A percentile compares a stretch with the other conserved stretches of the same genome.
Evolutionary conservation across 2,329 filamentous ascomycete species (phyloP).

Genomic region (Trichoderma cornu-damae): DNA sequence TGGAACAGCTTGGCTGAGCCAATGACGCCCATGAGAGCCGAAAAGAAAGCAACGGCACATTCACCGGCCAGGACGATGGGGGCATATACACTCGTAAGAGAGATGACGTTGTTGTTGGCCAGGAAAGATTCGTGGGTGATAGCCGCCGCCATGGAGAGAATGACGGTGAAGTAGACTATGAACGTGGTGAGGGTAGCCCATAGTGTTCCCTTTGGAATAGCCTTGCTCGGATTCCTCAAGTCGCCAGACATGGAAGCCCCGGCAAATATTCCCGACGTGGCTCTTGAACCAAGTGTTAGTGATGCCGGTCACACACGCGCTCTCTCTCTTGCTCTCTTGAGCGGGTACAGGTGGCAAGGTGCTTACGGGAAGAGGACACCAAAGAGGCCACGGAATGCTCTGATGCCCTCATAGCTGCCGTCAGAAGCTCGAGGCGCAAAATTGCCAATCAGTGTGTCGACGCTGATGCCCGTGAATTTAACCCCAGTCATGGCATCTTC

Average conservation of each 20-base stretch:
- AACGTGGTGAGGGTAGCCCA: slow-evolving; percentile 74
- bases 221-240: slow-evolving; percentile 72
- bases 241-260: slow-evolving; percentile 91
- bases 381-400: slow-evolving; percentile 76
- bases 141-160: slow-evolving; percentile 71
- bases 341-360: not conserved
- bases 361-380: slow-evolving; percentile 71
- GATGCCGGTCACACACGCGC: slow-evolving; percentile 18
- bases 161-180: slow-evolving; percentile 67
- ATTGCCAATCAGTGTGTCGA: slow-evolving; percentile 67
- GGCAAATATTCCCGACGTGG: slow-evolving; percentile 54
- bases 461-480: slow-evolving; percentile 71
- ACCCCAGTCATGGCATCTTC: slow-evolving; percentile 56
- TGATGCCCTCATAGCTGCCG: slow-evolving; percentile 55
- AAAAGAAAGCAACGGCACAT: slow-evolving; percentile 78
- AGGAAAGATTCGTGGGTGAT: slow-evolving; percentile 71
- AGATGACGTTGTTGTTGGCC: slow-evolving; percentile 71
- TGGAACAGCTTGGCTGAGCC: slow-evolving; percentile 80
- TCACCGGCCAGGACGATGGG: slow-evolving; percentile 73
- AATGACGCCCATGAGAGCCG: slow-evolving; percentile 80
- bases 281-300: slow-evolving; percentile 26
- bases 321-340: too few relatives aligned
- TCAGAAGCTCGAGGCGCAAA: slow-evolving; percentile 64
- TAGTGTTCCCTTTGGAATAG: slow-evolving; percentile 79
- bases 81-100: slow-evolving; percentile 72